These are phyloP conservation scores for Physcomitrellopsis africana DNA, from an alignment of 225 moss, liverwort and hornwort species.

Conservation along the genomic window DNA sequence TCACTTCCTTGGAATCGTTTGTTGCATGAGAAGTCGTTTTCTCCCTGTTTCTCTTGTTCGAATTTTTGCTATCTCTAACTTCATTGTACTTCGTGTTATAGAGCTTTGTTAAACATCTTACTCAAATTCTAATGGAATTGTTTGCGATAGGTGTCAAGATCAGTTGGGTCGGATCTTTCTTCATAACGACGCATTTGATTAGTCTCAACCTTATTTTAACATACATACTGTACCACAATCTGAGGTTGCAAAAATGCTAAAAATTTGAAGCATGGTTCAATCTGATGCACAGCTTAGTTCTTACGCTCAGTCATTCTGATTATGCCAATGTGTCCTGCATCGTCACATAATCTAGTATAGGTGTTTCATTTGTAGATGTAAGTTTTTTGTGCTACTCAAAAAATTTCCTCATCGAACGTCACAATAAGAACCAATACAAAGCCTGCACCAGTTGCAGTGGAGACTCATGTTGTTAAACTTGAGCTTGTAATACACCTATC, in stretches of 20 bases:
- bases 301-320: not conserved
- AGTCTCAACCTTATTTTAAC: conserved; percentile 9
- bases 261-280: not conserved
- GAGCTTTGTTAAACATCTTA: not conserved
- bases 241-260: not conserved
- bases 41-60: not conserved
- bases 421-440: not conserved
- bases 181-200: not conserved
- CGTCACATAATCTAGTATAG: not conserved
- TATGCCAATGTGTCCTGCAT: conserved; percentile 18
- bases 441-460: conserved; percentile 5
- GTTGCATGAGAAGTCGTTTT: not conserved
- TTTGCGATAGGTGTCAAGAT: not conserved
- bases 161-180: not conserved
- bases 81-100: not conserved
- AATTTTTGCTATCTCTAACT: not conserved
- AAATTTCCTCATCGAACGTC: too few relatives aligned
- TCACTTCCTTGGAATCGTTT: not conserved
- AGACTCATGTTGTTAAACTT: not conserved
- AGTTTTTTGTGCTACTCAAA: too few relatives aligned
- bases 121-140: not conserved
- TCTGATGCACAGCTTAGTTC: conserved; percentile 9
- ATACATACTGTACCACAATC: not conserved
- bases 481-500: not conserved
- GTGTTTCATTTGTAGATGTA: not conserved